Evolutionary conservation across 768 basidiomycete genomes (phyloP), one percentile per base, ranked within the genome.

Genomic region (Agrocybe pediades): DNA sequence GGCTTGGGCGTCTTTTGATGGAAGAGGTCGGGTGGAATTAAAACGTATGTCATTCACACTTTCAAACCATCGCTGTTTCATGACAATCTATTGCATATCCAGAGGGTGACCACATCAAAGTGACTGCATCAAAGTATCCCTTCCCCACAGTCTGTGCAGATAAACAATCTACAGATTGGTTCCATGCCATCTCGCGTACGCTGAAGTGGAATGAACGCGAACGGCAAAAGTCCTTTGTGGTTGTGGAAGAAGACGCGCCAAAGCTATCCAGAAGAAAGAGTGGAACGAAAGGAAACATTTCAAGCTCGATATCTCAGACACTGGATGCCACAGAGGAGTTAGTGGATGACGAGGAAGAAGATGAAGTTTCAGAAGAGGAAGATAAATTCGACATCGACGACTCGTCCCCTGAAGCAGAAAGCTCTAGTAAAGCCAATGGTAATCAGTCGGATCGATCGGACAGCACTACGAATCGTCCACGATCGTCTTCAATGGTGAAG

Each of bases 21-120:
- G 97, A 19, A 86, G 97, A 41, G 97, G 97, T 1, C 83, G 97
- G 27, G 90, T 99, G 11, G 97, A 99, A 72, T 77, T 98, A 20
- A 91, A 91, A 71, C 97, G 96, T 96, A 65, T 65, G 92, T 53
- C 47, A 13, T 23, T 33, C 8, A 2, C n/a, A n/a, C 20, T 8
- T 25, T 15, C 20, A 13, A 26, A 15, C n/a, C 8, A 25, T 36
- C n/a, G 24, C 29, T 39, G 7, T 24, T 13, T 30, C n/a, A 23
- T 30, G 25, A 1, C 24, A 26, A 26, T 51, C 48, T 55, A 15
- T 47, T 60, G 46, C 47, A 49, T 49, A 55, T 15, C 44, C 74
- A 98, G 95, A 98, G 87, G 97, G 97, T 39, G 97, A 99, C 65
- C 96, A 98, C 67, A 98, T 99, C 76, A 98, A 96, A 74, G 88